These are phyloP conservation scores for Pseudogymnoascus sp. DNA, from an alignment of 2,329 filamentous ascomycete species.

Conservation along the genomic window DNA sequence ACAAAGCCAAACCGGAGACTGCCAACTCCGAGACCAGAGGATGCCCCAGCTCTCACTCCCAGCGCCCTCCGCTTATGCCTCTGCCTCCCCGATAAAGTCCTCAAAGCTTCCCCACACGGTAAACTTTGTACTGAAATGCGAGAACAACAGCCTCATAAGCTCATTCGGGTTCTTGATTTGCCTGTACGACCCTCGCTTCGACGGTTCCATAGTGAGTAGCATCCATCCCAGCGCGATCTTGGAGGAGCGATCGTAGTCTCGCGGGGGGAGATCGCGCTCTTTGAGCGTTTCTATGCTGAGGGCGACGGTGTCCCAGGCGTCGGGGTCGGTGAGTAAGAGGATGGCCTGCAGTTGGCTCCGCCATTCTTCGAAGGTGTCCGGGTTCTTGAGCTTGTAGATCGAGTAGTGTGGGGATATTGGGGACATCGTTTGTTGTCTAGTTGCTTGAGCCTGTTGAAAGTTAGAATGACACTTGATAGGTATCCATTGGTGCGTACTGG, in stretches of 20 bases:
- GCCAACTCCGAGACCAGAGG: background rate
- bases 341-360: slow-evolving; percentile 1
- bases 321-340: background rate
- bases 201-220: background rate
- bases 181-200: background rate
- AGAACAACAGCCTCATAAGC: background rate
- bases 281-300: background rate
- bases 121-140: slow-evolving; percentile 2
- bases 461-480: background rate
- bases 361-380: background rate
- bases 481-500: background rate
- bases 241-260: background rate
- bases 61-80: background rate
- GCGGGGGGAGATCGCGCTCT: background rate
- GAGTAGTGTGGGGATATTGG: background rate
- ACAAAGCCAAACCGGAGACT: background rate
- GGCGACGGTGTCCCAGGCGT: background rate
- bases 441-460: background rate
- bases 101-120: slow-evolving; percentile 4
- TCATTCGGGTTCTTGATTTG: slow-evolving; percentile 6
- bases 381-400: slow-evolving; percentile 5
- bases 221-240: slow-evolving; percentile 6
- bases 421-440: background rate
- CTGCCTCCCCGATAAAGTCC: background rate
- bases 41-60: background rate